Percentiles rank a stretch among this genome's conserved stretches.
These are phyloP conservation scores for Abrus precatorius DNA, from an alignment of 306 rosid genomes.

Conservation along the genomic window DNA sequence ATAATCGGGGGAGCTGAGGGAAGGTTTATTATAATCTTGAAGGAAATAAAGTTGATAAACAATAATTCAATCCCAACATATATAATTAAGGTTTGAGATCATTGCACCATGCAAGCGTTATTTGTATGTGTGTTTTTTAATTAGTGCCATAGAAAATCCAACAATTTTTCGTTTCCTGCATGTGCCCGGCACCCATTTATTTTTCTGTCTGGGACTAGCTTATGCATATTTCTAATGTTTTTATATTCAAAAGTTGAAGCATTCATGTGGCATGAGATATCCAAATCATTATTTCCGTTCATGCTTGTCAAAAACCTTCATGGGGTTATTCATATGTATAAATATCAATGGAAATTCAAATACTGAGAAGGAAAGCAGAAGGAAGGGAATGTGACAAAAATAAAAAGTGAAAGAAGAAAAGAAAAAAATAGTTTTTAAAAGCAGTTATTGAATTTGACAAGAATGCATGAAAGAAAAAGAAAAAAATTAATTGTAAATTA, in stretches of 20 bases:
- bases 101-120: slow-evolving; percentile 39
- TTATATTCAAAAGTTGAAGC: neutral
- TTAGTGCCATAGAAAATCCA: slow-evolving; percentile 19
- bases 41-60: slow-evolving; percentile 30
- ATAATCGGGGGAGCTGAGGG: neutral
- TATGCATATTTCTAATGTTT: slow-evolving; percentile 42
- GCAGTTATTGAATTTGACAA: slow-evolving; percentile 1
- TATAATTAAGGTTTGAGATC: neutral
- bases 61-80: slow-evolving; percentile 12
- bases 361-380: neutral
- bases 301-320: slow-evolving; percentile 3
- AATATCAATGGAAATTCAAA: neutral
- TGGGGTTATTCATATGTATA: neutral
- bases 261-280: slow-evolving; percentile 27
- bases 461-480: neutral
- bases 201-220: slow-evolving; percentile 42
- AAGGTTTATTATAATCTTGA: slow-evolving; percentile 13
- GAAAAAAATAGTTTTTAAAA: neutral
- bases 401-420: neutral
- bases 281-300: neutral
- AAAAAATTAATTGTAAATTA: neutral
- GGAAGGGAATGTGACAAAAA: too few relatives aligned
- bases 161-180: slow-evolving; percentile 35
- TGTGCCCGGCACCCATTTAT: slow-evolving; percentile 25
- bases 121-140: neutral